Conservation (phyloP, 179 eudicot species). For the Drosera spatulata region DNA sequence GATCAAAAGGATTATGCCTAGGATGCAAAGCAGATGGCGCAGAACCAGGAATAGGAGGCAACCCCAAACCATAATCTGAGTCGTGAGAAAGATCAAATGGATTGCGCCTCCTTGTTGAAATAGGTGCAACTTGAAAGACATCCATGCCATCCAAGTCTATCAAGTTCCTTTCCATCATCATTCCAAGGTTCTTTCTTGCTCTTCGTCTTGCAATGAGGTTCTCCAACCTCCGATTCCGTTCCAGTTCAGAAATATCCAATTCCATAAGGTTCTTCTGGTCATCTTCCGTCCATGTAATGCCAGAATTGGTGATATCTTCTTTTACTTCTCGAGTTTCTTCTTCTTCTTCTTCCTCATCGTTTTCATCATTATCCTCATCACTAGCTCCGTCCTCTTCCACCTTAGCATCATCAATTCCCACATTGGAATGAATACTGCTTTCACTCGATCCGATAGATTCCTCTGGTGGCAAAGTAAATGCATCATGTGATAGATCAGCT, state of each 20-base stretch:
- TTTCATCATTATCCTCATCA: slow-evolving; percentile 22
- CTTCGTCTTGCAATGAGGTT: slow-evolving; percentile 78
- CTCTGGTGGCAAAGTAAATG: slow-evolving; percentile 30
- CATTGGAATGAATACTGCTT: slow-evolving; percentile 36
- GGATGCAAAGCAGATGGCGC: slow-evolving; percentile 59
- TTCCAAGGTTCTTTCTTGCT: slow-evolving; percentile 31
- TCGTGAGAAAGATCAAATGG: slow-evolving; percentile 65
- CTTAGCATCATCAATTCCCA: slow-evolving; percentile 29
- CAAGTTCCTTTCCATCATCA: slow-evolving; percentile 52
- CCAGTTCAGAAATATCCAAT: slow-evolving; percentile 73
- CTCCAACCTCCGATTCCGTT: slow-evolving; percentile 82
- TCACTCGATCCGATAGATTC: slow-evolving; percentile 20
- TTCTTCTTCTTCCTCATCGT: slow-evolving; percentile 38
- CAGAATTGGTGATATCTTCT: slow-evolving; percentile 37
- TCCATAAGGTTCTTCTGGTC: slow-evolving; percentile 97
- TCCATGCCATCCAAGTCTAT: slow-evolving; percentile 67
- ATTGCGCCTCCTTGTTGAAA: slow-evolving; percentile 51
- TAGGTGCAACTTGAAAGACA: slow-evolving; percentile 48
- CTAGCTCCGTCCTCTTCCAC: slow-evolving; percentile 37
- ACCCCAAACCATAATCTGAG: slow-evolving; percentile 34
- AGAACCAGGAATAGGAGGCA: slow-evolving; percentile 88
- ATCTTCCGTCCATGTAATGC: slow-evolving; percentile 79
- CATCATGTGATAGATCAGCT: slow-evolving; percentile 30
- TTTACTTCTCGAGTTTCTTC: slow-evolving; percentile 35
- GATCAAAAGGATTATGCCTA: slow-evolving; percentile 67